Evolutionary conservation across 2,329 filamentous ascomycete species (phyloP).

Genomic region (Xylaria sp.): DNA sequence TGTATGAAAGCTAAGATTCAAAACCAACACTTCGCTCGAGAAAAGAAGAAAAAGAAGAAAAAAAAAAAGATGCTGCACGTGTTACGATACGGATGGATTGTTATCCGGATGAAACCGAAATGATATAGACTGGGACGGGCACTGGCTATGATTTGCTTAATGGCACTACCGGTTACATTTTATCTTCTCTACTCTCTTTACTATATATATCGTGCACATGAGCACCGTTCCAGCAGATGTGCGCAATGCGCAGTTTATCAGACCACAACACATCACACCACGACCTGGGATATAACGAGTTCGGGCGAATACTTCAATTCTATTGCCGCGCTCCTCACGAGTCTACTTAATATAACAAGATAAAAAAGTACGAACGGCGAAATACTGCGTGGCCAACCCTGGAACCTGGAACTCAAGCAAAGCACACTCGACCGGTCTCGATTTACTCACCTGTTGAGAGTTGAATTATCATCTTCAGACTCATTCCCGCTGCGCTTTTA

Average conservation of each 20-base stretch:
- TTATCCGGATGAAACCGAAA: conserved; percentile 42
- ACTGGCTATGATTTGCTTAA: conserved; percentile 33
- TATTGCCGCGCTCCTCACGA: background rate
- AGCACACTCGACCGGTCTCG: background rate
- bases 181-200: conserved; percentile 18
- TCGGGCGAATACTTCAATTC: background rate
- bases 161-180: conserved; percentile 35
- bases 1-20: conserved; percentile 13
- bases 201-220: conserved; percentile 35
- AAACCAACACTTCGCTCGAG: background rate
- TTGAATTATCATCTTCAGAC: background rate
- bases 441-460: background rate
- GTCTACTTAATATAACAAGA: background rate
- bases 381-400: background rate
- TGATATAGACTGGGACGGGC: conserved; percentile 47
- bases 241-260: conserved; percentile 6
- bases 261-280: background rate
- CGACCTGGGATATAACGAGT: background rate
- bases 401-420: background rate
- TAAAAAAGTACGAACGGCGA: background rate
- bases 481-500: conserved; percentile 4
- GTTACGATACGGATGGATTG: conserved; percentile 45
- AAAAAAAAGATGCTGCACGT: conserved; percentile 41
- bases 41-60: background rate
- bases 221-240: conserved; percentile 7